A percentile compares a stretch with the other conserved stretches of the same genome.
These are phyloP conservation scores for Corylus americana DNA, from an alignment of 306 rosid species.

Conservation along the genomic window DNA sequence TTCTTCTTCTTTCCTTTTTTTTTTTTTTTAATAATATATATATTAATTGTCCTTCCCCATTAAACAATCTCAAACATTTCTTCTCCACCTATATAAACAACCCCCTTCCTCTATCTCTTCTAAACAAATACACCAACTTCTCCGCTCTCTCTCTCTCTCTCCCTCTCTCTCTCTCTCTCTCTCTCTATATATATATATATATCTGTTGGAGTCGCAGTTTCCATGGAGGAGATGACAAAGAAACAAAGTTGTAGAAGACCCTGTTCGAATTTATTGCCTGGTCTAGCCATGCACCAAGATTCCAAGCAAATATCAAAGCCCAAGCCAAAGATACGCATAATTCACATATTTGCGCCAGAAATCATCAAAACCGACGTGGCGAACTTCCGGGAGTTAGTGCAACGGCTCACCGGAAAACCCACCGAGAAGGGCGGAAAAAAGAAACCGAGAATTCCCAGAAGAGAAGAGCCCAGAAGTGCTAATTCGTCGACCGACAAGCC, in stretches of 20 bases:
- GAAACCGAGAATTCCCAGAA: slow-evolving; percentile 9
- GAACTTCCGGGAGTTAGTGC: slow-evolving; percentile 82
- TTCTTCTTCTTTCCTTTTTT: neutral
- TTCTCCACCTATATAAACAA: slow-evolving; percentile 22
- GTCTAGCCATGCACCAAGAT: slow-evolving; percentile 53
- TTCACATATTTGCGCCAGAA: slow-evolving; percentile 87
- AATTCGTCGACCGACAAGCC: slow-evolving; percentile 22
- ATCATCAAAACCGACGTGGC: slow-evolving; percentile 83
- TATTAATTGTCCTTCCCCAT: slow-evolving; percentile 4
- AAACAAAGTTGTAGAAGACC: slow-evolving; percentile 23
- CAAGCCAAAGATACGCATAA: slow-evolving; percentile 80
- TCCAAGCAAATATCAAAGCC: slow-evolving; percentile 61
- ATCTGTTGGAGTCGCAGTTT: neutral
- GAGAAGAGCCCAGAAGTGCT: slow-evolving; percentile 28
- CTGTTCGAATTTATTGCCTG: slow-evolving; percentile 19
- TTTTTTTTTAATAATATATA: neutral
- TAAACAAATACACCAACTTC: slow-evolving; percentile 19
- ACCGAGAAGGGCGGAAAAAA: slow-evolving; percentile 29
- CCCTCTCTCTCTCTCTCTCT: neutral
- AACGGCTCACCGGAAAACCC: slow-evolving; percentile 83
- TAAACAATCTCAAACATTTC: neutral
- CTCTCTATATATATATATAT: neutral
- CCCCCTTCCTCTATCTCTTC: slow-evolving; percentile 6
- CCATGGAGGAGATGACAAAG: slow-evolving; percentile 48
- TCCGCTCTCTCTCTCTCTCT: neutral